phyloP scores from a whole-genome alignment of 2,329 filamentous ascomycete species.

The Apiospora saccharicola region DNA sequence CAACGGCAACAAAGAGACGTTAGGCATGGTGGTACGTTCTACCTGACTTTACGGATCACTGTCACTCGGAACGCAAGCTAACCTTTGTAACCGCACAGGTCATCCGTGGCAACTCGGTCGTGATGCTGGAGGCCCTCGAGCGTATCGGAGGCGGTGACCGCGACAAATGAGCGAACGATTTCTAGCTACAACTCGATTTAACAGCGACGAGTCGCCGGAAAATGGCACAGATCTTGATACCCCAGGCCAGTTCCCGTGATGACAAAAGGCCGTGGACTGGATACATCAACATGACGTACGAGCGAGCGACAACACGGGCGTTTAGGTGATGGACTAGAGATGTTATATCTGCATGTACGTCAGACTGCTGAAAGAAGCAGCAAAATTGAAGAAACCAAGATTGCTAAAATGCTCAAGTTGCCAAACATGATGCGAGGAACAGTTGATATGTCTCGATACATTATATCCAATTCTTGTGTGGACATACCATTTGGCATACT shows the following conservation, averaged over 20 bases:
- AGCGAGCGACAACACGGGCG: neutral
- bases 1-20: slow-evolving; percentile 85
- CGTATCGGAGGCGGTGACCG: slow-evolving; percentile 70
- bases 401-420: neutral
- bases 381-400: neutral
- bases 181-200: neutral
- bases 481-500: neutral
- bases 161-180: slow-evolving; percentile 38
- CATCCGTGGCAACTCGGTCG: slow-evolving; percentile 96
- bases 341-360: slow-evolving; percentile 1
- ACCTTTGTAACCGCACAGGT: slow-evolving; percentile 59
- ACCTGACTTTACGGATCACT: neutral
- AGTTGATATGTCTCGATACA: neutral
- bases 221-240: slow-evolving; percentile 6
- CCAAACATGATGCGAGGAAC: no score
- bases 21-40: slow-evolving; percentile 87
- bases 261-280: neutral
- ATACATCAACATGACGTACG: no score
- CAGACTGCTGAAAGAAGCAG: neutral
- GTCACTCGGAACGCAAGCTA: neutral
- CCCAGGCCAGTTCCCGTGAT: slow-evolving; percentile 7
- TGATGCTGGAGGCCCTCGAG: slow-evolving; percentile 90
- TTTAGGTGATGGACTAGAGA: neutral
- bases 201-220: neutral
- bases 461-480: neutral